Base-by-base conservation (phyloP, 805 yeast genomes). In the Schizosaccharomyces pombe region DNA sequence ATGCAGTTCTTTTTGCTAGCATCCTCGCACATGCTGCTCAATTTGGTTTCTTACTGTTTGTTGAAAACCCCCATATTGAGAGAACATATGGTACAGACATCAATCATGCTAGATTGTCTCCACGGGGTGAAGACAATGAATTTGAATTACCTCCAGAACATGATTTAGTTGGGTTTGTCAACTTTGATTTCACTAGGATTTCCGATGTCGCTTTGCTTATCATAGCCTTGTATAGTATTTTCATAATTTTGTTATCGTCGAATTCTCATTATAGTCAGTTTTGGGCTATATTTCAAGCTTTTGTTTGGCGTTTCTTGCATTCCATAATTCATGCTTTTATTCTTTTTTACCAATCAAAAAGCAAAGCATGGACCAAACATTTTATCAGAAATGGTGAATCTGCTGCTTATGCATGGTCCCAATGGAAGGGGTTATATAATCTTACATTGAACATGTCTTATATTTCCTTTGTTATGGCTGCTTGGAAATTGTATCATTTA, bases 1-100 rank as follows among this genome's bases (percentile, higher is more conserved):
- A 82, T 61, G 73, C 80, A 6, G 79, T 84, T 4, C 71, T 84
- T 58, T 66, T 75, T 14, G 79, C 81, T 31, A 82, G 93, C 0
- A 67, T 83, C 14, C 65, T 77, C 56, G 94, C 91, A 9, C 94
- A 84, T 65, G 73, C 80, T 54, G 69, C 76, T 55, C 94, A 84
- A 64, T 83, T 84, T 73, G 71, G 77, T 28, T 84, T 84, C 61
- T 68, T 84, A 64, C 78, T 78, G 58, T 71, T 70, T 58, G 86
- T 84, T 52, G 94, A 84, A 65, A 82, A 80, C 60, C 94, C 94
- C 30, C 94, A 83, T 66, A 84, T 84, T 60, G 86, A 82, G 57
- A 82, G 80, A 67, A 82, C 81, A 16, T 84, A 68, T 59, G 55
- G 53, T 12, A 53, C 43, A n/a, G 37, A 47, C 4, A n/a, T 28